A percentile compares a stretch with the other conserved stretches of the same genome.
phyloP scores from a whole-genome alignment of 805 yeast genomes.

The Ogataea pignaliae region DNA sequence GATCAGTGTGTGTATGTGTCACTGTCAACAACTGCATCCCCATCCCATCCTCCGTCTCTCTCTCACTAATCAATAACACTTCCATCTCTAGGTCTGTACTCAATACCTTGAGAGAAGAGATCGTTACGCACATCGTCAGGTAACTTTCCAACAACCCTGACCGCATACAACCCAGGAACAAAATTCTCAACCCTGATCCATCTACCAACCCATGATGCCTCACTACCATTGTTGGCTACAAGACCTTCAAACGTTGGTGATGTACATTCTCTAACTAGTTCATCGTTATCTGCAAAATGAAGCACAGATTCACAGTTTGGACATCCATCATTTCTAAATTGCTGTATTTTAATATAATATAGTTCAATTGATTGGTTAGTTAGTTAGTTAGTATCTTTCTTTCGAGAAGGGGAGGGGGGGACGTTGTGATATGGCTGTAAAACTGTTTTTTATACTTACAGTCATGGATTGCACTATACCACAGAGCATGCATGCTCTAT shows the following conservation, averaged over 20 bases:
- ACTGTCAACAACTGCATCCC: too few relatives aligned
- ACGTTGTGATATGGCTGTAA: background rate
- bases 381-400: background rate
- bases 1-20: too few relatives aligned
- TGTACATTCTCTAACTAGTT: constrained; percentile 83
- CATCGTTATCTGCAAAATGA: constrained; percentile 71
- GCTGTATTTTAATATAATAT: constrained; percentile 24
- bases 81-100: constrained; percentile 94
- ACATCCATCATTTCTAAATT: constrained; percentile 82
- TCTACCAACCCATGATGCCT: constrained; percentile 90
- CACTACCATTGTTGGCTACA: constrained; percentile 84
- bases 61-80: constrained; percentile 38
- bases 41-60: too few relatives aligned
- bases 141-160: constrained; percentile 83
- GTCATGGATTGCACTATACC: constrained; percentile 82
- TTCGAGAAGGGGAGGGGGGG: background rate
- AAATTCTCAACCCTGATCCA: constrained; percentile 92
- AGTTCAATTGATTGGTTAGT: background rate
- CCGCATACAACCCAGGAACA: constrained; percentile 88
- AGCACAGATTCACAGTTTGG: constrained; percentile 93
- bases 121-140: constrained; percentile 81
- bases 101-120: constrained; percentile 67
- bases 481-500: constrained; percentile 96
- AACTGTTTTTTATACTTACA: constrained; percentile 33
- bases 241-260: constrained; percentile 95